These are phyloP conservation scores for Guillardia theta DNA, from an alignment of 78 protist genomes.

Conservation along the genomic window DNA sequence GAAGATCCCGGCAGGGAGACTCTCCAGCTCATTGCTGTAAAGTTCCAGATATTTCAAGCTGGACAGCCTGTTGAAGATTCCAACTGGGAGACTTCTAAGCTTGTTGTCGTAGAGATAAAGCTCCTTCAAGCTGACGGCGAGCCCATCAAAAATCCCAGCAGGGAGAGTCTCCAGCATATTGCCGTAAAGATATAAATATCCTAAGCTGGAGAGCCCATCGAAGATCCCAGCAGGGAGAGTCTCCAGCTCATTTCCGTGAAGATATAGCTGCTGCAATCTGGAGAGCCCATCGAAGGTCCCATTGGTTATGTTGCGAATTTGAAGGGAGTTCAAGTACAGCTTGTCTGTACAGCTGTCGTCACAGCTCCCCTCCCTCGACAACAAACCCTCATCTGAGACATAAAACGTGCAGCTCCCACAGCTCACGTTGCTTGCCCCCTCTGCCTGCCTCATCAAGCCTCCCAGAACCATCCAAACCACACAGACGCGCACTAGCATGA, in stretches of 20 bases:
- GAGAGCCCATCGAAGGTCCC: no score
- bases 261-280: no score
- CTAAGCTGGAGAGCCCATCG: not conserved
- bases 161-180: not conserved
- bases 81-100: not conserved
- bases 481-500: no score
- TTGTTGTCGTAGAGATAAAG: not conserved
- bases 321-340: no score
- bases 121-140: not conserved
- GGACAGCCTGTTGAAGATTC: not conserved
- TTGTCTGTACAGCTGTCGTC: no score
- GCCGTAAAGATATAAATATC: not conserved
- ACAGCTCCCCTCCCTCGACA: no score
- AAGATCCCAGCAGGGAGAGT: not conserved
- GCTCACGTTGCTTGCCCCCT: no score
- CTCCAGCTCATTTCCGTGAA: not conserved
- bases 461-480: no score
- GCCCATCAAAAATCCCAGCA: not conserved
- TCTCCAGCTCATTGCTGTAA: not conserved
- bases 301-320: no score
- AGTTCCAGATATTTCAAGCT: not conserved
- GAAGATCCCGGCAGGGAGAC: not conserved
- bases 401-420: no score
- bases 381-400: no score
- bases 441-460: no score